Evolutionary conservation across 2,329 filamentous ascomycete species (phyloP), one percentile per base, ranked within the genome.

Genomic region (Sclerotinia borealis): DNA sequence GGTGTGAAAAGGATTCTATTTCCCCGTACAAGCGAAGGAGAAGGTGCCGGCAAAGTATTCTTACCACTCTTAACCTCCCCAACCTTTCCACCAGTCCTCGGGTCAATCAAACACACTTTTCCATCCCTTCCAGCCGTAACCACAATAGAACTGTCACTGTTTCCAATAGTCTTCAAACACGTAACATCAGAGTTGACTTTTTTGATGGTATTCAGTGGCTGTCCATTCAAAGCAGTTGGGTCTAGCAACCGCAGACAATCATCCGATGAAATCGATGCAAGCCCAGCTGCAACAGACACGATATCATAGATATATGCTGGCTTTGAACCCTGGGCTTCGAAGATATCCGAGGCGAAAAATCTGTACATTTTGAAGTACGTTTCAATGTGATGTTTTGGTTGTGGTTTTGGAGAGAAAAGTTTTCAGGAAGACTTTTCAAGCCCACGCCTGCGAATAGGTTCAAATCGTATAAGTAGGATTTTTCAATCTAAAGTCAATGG

Each of bases 41-140:
- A 47, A 45, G 31, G 2, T 19, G n/a, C 41, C 11, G 31, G 8
- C 29, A 58, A 60, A 34, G 47, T 47, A 25, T 61, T 69, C 72
- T 71, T 45, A 75, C 74, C 72, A 72, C 64, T 77, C 50, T 71
- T 71, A 43, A 77, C 73, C 48, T 72, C 66, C 22, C 68, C 66
- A 51, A 76, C 79, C 68, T 75, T 84, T 76, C 80, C 70, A 74
- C 75, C 73, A 81, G 79, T 65, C 65, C 87, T 80, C 67, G 87
- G 72, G 76, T 92, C 89, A 85, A 87, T 89, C 54, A 89, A 76
- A 0, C 79, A 82, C 13, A 92, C 82, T 10, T 80, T 78, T 9
- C 90, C 90, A 72, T 92, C 87, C 73, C 89, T 84, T 52, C 90
- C 90, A 0, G 88, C 84, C 0, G 90, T 92, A 64, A 84, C 85